A percentile compares a stretch with the other conserved stretches of the same genome.
phyloP scores from a whole-genome alignment of 2,329 filamentous ascomycete species.

The Penicillium psychrosexuale region DNA sequence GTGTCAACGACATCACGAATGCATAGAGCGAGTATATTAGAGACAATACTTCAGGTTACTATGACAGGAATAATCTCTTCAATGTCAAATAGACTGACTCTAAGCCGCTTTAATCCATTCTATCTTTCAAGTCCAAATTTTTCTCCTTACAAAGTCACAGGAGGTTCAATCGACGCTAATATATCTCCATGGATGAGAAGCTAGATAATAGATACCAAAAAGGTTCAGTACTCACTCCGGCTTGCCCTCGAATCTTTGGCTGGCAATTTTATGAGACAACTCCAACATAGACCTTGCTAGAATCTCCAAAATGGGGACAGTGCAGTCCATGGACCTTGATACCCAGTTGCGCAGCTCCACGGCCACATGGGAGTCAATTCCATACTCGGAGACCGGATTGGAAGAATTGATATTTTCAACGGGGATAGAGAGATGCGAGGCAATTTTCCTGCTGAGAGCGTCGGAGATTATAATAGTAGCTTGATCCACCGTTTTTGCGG shows the following conservation, averaged over 20 bases:
- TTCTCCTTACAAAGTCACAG: no score
- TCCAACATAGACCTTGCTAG: constrained; percentile 26
- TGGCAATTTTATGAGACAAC: constrained; percentile 23
- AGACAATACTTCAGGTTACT: no score
- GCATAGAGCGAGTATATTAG: no score
- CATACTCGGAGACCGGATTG: constrained; percentile 35
- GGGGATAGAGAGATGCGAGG: constrained; percentile 18
- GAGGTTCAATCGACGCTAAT: no score
- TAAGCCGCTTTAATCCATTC: no score
- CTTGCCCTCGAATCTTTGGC: neutral
- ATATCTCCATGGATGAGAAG: no score
- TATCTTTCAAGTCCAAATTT: no score
- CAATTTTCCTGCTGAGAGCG: constrained; percentile 18
- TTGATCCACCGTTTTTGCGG: constrained; percentile 15
- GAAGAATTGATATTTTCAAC: constrained; percentile 20
- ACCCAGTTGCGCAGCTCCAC: constrained; percentile 48
- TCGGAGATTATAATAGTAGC: constrained; percentile 15
- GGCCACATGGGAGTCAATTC: constrained; percentile 46
- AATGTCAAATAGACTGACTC: no score
- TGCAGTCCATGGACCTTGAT: constrained; percentile 32
- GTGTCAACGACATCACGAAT: no score
- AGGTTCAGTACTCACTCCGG: neutral
- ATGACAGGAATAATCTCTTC: no score
- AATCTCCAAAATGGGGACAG: constrained; percentile 29
- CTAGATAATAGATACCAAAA: neutral